These are phyloP conservation scores for Caloboletus inedulis DNA, from an alignment of 1,284 basidiomycete genomes.

Conservation along the genomic window DNA sequence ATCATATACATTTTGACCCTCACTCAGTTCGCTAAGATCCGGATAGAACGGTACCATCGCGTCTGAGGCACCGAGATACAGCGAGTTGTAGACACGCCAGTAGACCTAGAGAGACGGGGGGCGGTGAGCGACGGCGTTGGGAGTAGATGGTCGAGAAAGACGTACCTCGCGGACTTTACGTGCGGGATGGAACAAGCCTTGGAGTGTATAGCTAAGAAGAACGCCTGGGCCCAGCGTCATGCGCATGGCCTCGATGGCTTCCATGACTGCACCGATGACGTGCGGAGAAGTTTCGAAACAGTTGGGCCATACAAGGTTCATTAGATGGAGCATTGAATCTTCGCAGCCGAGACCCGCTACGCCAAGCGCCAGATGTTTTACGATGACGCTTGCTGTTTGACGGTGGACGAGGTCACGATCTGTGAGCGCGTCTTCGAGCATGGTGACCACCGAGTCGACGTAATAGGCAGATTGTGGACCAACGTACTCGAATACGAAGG, in stretches of 20 bases:
- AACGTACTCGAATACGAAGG: constrained; percentile 99
- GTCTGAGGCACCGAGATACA: constrained; percentile 87
- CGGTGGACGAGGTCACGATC: constrained; percentile 98
- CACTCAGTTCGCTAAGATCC: constrained; percentile 80
- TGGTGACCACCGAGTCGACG: constrained; percentile 93
- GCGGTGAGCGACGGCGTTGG: neutral
- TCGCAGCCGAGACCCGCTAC: constrained; percentile 97
- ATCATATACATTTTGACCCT: constrained; percentile 86
- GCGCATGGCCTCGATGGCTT: constrained; percentile 95
- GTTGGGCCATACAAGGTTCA: constrained; percentile 99
- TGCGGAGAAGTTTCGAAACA: constrained; percentile 98
- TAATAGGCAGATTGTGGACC: constrained; percentile 99
- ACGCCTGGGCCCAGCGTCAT: constrained; percentile 94
- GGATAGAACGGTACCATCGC: constrained; percentile 95
- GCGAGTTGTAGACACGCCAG: constrained; percentile 90
- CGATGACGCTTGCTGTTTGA: constrained; percentile 98
- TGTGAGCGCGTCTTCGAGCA: constrained; percentile 96
- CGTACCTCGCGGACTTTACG: constrained; percentile 92
- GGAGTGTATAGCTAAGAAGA: constrained; percentile 85
- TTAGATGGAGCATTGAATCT: constrained; percentile 94
- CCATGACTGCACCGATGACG: constrained; percentile 96
- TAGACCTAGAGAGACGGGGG: constrained; percentile 47
- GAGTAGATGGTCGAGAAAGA: constrained; percentile 11
- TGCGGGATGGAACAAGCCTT: constrained; percentile 94
- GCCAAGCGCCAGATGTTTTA: constrained; percentile 96